A percentile compares a stretch with the other conserved stretches of the same genome.
Evolutionary conservation across 2,329 filamentous ascomycete species (phyloP).

Genomic region (Esteya vermicola): DNA sequence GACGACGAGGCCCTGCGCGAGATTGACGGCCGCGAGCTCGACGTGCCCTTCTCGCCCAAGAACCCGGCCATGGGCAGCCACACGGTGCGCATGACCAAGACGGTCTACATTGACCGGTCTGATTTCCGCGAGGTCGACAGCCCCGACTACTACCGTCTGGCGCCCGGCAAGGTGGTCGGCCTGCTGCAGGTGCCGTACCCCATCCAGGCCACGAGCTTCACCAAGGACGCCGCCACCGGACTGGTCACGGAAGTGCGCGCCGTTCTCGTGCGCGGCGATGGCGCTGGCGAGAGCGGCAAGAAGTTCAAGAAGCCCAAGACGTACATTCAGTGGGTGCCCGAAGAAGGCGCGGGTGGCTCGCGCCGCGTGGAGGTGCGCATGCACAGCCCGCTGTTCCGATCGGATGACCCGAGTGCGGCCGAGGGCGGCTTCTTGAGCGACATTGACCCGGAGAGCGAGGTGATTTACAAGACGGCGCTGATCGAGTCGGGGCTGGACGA

Average conservation of each 20-base stretch:
- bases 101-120: constrained; percentile 69
- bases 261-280: constrained; percentile 55
- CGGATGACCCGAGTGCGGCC: constrained; percentile 63
- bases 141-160: constrained; percentile 64
- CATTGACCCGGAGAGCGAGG: constrained; percentile 71
- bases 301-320: constrained; percentile 62
- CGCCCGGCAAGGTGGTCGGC: constrained; percentile 57
- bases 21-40: constrained; percentile 44
- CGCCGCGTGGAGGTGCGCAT: constrained; percentile 61
- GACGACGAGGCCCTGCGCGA: constrained; percentile 63
- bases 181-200: constrained; percentile 57
- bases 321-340: constrained; percentile 81
- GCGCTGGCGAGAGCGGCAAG: too few species aligned
- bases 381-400: constrained; percentile 75
- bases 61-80: constrained; percentile 52
- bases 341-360: too few species aligned
- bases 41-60: constrained; percentile 71
- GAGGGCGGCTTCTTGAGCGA: constrained; percentile 73
- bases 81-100: constrained; percentile 53
- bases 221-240: constrained; percentile 43
- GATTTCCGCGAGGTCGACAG: constrained; percentile 65
- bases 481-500: constrained; percentile 76
- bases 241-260: constrained; percentile 46
- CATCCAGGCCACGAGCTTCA: constrained; percentile 54
- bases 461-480: constrained; percentile 63